phyloP scores from a whole-genome alignment of 805 yeast genomes.

The Spathaspora sp. region DNA sequence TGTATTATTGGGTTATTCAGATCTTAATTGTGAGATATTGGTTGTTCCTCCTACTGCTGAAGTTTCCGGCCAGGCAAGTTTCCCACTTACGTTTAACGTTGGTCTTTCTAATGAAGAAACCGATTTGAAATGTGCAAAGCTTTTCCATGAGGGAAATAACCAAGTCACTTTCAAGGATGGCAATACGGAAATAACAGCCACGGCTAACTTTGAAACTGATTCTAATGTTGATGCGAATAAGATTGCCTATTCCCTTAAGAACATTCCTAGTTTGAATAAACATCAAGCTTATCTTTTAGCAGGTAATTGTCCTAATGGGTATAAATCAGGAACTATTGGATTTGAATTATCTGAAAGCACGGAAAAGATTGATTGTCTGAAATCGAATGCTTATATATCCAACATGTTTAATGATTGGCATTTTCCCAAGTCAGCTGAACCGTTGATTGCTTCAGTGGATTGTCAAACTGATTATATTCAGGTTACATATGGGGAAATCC shows the following conservation, averaged over 20 bases:
- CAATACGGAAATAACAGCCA: conserved; percentile 7
- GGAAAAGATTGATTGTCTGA: conserved; percentile 13
- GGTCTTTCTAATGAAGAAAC: conserved; percentile 10
- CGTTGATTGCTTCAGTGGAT: conserved; percentile 1
- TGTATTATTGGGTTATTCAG: neutral
- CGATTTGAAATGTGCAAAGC: conserved; percentile 11
- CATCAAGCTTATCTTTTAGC: conserved; percentile 10
- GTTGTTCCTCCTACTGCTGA: conserved; percentile 2
- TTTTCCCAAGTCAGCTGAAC: conserved; percentile 10
- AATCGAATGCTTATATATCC: conserved; percentile 12
- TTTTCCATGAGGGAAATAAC: conserved; percentile 12
- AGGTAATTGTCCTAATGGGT: conserved; percentile 18
- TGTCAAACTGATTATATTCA: conserved; percentile 9
- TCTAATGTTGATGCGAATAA: neutral
- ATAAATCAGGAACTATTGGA: conserved; percentile 19
- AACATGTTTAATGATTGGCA: conserved; percentile 16
- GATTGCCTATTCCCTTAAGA: conserved; percentile 1
- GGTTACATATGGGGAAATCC: conserved; percentile 16
- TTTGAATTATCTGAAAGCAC: conserved; percentile 1
- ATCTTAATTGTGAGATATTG: neutral
- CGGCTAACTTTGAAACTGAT: conserved; percentile 7
- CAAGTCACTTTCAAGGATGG: conserved; percentile 15
- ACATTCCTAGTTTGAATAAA: conserved; percentile 11
- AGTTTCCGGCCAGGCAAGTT: conserved; percentile 10
- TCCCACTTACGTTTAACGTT: conserved; percentile 14